phyloP scores from a whole-genome alignment of 768 basidiomycete species.

The Cubamyces sp. region DNA sequence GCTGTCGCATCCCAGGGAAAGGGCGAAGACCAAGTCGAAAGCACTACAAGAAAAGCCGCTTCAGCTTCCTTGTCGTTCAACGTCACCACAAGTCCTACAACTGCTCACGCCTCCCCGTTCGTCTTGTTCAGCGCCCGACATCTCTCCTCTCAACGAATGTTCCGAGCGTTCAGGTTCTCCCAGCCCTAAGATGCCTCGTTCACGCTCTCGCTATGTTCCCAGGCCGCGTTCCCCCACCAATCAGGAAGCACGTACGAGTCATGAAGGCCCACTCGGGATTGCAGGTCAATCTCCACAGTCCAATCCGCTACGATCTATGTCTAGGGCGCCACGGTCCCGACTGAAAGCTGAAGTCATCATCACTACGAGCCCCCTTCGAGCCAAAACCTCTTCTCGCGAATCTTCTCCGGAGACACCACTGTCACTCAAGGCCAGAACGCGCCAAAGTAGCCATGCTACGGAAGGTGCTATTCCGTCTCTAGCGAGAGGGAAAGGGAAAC shows the following conservation, averaged over 20 bases:
- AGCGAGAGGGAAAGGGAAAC: background rate
- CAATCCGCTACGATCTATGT: background rate
- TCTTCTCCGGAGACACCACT: background rate
- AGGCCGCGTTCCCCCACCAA: background rate
- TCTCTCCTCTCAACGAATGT: background rate
- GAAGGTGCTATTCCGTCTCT: background rate
- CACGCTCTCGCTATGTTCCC: slow-evolving; percentile 15
- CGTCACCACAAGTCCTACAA: slow-evolving; percentile 8
- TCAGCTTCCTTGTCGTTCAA: background rate
- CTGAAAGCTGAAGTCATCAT: slow-evolving; percentile 23
- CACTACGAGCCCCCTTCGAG: background rate
- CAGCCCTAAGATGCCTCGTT: slow-evolving; percentile 18
- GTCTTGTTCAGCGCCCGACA: slow-evolving; percentile 18
- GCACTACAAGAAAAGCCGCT: background rate
- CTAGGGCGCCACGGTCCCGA: background rate
- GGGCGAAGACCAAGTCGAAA: background rate
- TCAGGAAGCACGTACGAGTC: background rate
- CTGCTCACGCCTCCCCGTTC: slow-evolving; percentile 27
- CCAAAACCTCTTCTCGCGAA: background rate
- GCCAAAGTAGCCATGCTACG: background rate
- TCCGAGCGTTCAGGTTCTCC: slow-evolving; percentile 5
- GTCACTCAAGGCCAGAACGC: background rate
- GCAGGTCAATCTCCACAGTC: background rate
- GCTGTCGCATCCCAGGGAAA: slow-evolving; percentile 11
- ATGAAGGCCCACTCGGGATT: background rate